These are phyloP conservation scores for Eurotiales sp. DNA, from an alignment of 2,329 filamentous ascomycete genomes.

Conservation along the genomic window DNA sequence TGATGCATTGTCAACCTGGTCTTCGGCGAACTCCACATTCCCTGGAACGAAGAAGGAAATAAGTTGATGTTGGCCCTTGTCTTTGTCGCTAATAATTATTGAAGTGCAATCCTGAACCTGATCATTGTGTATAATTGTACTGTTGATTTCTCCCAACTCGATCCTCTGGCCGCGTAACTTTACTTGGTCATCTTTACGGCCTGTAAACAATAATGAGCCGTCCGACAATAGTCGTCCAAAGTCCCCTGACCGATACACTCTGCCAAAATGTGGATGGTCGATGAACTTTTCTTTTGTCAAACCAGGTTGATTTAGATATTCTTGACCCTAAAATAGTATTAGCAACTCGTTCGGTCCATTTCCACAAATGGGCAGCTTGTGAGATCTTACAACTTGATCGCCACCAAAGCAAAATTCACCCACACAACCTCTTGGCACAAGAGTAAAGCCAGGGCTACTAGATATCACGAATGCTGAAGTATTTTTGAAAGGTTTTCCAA, in stretches of 20 bases:
- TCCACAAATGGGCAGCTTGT: not conserved
- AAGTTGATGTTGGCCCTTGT: slow-evolving; percentile 49
- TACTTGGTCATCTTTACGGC: slow-evolving; percentile 73
- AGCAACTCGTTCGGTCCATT: slow-evolving; percentile 1
- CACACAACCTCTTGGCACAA: slow-evolving; percentile 66
- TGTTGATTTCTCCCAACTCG: slow-evolving; percentile 72
- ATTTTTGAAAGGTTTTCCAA: slow-evolving; percentile 71
- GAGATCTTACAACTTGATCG: slow-evolving; percentile 62
- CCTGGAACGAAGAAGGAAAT: slow-evolving; percentile 65
- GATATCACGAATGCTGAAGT: slow-evolving; percentile 68
- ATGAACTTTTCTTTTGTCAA: slow-evolving; percentile 66
- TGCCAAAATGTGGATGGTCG: slow-evolving; percentile 63
- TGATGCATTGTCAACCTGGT: slow-evolving; percentile 6
- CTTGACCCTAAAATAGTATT: slow-evolving; percentile 44
- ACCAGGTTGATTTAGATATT: slow-evolving; percentile 65
- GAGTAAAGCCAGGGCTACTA: slow-evolving; percentile 40
- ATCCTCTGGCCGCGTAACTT: slow-evolving; percentile 79
- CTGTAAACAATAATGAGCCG: slow-evolving; percentile 68
- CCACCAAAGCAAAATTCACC: slow-evolving; percentile 88
- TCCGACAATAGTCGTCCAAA: slow-evolving; percentile 74
- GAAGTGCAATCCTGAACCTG: slow-evolving; percentile 61
- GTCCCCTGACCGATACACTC: slow-evolving; percentile 79
- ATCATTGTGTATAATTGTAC: slow-evolving; percentile 51
- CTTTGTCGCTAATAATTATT: slow-evolving; percentile 50
- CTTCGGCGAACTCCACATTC: slow-evolving; percentile 10